These are phyloP conservation scores for Craspedostauros australis DNA, from an alignment of 108 stramenopile species.

Conservation along the genomic window DNA sequence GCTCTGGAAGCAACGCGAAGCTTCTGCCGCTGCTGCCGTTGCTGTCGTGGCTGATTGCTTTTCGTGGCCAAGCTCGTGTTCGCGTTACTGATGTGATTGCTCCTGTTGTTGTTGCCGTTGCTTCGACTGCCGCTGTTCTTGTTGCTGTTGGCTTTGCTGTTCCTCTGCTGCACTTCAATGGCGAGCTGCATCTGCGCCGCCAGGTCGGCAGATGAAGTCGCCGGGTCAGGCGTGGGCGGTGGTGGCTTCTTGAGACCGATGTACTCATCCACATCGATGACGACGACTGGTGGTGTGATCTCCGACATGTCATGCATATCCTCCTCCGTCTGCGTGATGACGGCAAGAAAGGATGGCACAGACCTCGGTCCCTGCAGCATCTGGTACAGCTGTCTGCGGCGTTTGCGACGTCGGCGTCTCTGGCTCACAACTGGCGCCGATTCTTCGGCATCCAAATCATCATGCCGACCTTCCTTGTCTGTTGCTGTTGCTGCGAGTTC, in stretches of 20 bases:
- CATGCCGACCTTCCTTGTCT: slow-evolving; percentile 1
- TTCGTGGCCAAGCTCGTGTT: not conserved
- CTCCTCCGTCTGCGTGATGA: slow-evolving; percentile 6
- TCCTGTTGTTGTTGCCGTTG: not conserved
- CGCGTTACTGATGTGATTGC: not conserved
- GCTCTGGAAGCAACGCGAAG: too few relatives aligned
- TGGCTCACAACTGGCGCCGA: slow-evolving; percentile 2
- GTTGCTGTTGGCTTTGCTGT: not conserved
- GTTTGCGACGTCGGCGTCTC: slow-evolving; percentile 14
- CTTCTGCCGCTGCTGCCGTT: not conserved
- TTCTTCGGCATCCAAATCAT: slow-evolving; percentile 1
- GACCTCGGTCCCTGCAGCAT: slow-evolving; percentile 12
- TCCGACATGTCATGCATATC: not conserved
- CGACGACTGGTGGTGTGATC: slow-evolving; percentile 11
- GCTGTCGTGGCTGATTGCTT: not conserved
- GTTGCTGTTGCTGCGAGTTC: not conserved
- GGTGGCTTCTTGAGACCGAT: slow-evolving; percentile 23
- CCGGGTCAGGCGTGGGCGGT: not conserved
- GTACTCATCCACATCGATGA: slow-evolving; percentile 42
- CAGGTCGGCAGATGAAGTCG: slow-evolving; percentile 1
- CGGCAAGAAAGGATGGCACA: slow-evolving; percentile 26
- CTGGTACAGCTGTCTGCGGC: slow-evolving; percentile 12
- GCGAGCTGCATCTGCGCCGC: too few relatives aligned
- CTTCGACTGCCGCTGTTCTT: not conserved
- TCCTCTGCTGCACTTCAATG: not conserved